Conservation (phyloP, 495 filamentous ascomycete genomes). For the Darksidea phi region DNA sequence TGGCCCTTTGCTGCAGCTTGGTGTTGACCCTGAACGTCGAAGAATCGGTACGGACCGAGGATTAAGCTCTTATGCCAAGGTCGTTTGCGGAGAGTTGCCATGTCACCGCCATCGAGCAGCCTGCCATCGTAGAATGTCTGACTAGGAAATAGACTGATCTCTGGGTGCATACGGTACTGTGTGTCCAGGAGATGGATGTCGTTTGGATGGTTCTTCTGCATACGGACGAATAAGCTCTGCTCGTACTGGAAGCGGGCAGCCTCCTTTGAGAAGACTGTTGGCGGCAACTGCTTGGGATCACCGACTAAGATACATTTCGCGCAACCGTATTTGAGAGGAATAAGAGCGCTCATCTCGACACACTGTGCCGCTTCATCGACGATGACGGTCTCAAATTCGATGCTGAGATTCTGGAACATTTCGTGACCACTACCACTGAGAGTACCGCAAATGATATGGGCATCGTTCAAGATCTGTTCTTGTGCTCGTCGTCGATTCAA, state of each 20-base stretch:
- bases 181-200: conserved; percentile 94
- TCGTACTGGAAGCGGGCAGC: conserved; percentile 93
- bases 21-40: conserved; percentile 89
- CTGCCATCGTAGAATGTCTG: conserved; percentile 85
- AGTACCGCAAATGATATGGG: conserved; percentile 92
- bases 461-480: conserved; percentile 83
- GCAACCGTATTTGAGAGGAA: conserved; percentile 95
- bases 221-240: conserved; percentile 95
- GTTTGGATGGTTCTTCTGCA: conserved; percentile 85
- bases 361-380: conserved; percentile 98
- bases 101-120: conserved; percentile 78
- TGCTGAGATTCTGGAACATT: conserved; percentile 90
- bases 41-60: conserved; percentile 94
- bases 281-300: conserved; percentile 94
- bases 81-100: conserved; percentile 69
- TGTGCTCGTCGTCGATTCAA: conserved; percentile 79
- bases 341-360: conserved; percentile 93
- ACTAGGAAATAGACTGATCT: conserved; percentile 88
- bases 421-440: conserved; percentile 95
- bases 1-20: conserved; percentile 72
- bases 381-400: conserved; percentile 97
- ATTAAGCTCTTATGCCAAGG: conserved; percentile 82
- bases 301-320: conserved; percentile 96
- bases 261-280: conserved; percentile 90
- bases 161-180: conserved; percentile 98